Percentiles rank a stretch among this genome's conserved stretches.
Evolutionary conservation across 2,329 filamentous ascomycete genomes (phyloP).

Genomic region (Trichoderma afroharzianum): DNA sequence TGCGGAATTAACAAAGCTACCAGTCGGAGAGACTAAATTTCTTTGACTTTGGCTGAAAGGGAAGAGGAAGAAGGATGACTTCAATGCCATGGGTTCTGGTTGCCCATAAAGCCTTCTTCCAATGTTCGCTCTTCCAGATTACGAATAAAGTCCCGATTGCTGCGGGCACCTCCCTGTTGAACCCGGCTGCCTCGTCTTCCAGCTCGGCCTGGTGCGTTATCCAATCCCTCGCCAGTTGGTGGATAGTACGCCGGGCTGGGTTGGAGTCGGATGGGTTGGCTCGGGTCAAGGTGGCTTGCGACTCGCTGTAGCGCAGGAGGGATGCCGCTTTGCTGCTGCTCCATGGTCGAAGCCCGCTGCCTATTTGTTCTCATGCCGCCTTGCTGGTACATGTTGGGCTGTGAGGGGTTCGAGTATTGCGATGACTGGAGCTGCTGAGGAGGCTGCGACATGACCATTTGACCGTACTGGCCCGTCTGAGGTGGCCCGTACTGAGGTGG

Average conservation of each 20-base stretch:
- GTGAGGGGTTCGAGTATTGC: conserved; percentile 57
- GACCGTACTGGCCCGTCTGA: conserved; percentile 66
- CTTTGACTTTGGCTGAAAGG: neutral
- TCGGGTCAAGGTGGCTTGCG: conserved; percentile 92
- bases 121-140: conserved; percentile 91
- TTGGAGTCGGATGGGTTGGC: conserved; percentile 86
- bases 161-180: conserved; percentile 52
- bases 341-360: conserved; percentile 93
- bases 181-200: conserved; percentile 74
- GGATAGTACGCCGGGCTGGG: conserved; percentile 97
- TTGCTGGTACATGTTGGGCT: conserved; percentile 59
- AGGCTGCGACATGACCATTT: conserved; percentile 67
- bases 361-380: conserved; percentile 67
- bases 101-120: conserved; percentile 83
- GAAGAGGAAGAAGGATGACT: neutral
- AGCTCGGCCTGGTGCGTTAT: conserved; percentile 53
- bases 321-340: conserved; percentile 89
- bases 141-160: conserved; percentile 85
- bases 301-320: conserved; percentile 90
- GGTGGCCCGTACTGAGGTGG: conserved; percentile 71
- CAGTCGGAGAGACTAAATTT: neutral
- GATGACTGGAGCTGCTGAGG: conserved; percentile 62
- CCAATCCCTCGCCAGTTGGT: conserved; percentile 76
- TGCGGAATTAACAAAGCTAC: neutral
- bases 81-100: conserved; percentile 66